Percentiles rank a stretch among this genome's conserved stretches.
Conservation (phyloP, 139 green algal genomes). For the Chlorella sp. region DNA sequence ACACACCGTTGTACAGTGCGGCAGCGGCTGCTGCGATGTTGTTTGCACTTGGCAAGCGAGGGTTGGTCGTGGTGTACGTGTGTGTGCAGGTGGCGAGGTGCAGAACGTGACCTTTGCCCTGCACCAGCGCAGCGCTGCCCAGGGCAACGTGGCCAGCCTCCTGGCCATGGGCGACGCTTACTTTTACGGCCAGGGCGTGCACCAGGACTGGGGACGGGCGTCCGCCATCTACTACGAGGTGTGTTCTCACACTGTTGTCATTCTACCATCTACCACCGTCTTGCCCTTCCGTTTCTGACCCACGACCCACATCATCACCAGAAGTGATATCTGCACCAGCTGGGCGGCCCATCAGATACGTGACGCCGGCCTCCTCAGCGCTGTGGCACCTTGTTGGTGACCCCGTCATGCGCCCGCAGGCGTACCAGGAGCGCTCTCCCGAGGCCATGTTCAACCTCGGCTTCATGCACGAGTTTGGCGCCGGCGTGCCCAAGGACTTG, state of each 20-base stretch:
- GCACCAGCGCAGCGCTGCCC: conserved; percentile 51
- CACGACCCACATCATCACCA: no score
- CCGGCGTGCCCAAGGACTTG: conserved; percentile 62
- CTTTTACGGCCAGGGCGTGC: conserved; percentile 76
- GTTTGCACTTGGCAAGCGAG: no score
- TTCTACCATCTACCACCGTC: no score
- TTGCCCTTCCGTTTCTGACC: no score
- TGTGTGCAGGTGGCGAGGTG: neutral
- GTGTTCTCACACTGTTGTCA: neutral
- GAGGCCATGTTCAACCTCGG: conserved; percentile 94
- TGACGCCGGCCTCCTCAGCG: neutral
- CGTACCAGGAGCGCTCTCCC: conserved; percentile 34
- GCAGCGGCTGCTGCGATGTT: no score
- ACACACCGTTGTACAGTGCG: no score
- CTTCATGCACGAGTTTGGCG: conserved; percentile 86
- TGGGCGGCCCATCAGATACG: no score
- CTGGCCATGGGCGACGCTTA: conserved; percentile 77
- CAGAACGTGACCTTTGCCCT: conserved; percentile 43
- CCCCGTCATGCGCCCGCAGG: neutral
- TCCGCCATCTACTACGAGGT: conserved; percentile 55
- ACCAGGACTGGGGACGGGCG: conserved; percentile 34
- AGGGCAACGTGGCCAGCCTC: conserved; percentile 69
- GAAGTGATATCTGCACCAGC: no score
- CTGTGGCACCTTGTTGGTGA: neutral
- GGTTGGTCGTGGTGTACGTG: no score